phyloP scores from a whole-genome alignment of 2,329 filamentous ascomycete genomes.

The Hypoxylon sp. region DNA sequence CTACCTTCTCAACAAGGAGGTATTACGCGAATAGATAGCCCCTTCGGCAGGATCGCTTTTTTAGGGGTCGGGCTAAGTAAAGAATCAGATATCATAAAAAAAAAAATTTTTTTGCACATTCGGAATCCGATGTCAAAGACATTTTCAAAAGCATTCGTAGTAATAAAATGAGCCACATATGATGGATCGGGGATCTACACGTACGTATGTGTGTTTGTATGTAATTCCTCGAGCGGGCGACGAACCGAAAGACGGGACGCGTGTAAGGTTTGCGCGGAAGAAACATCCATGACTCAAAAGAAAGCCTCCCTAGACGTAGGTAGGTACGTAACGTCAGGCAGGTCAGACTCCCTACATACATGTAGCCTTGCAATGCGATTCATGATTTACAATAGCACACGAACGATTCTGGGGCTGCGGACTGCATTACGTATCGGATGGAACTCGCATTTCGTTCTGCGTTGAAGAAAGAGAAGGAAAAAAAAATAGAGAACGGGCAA shows the following conservation, averaged over 20 bases:
- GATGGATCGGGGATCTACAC: not conserved
- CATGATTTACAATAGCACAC: slow-evolving; percentile 14
- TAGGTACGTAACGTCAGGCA: slow-evolving; percentile 1
- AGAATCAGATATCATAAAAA: not conserved
- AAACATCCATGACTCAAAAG: slow-evolving; percentile 28
- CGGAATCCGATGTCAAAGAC: slow-evolving; percentile 1
- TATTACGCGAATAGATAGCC: slow-evolving; percentile 2
- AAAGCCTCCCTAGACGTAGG: not conserved
- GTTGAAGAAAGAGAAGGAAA: slow-evolving; percentile 10
- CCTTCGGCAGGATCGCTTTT: slow-evolving; percentile 17
- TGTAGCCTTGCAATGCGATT: not conserved
- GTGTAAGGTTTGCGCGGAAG: slow-evolving; percentile 38
- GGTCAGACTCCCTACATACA: too few relatives aligned
- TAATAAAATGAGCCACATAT: not conserved
- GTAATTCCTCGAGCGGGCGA: slow-evolving; percentile 1
- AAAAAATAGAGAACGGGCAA: slow-evolving; percentile 10
- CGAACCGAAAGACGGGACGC: slow-evolving; percentile 16
- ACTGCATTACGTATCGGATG: slow-evolving; percentile 34
- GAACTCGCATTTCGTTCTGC: slow-evolving; percentile 26
- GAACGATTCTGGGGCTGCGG: slow-evolving; percentile 21
- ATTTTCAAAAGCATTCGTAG: slow-evolving; percentile 2
- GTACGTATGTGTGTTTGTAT: not conserved
- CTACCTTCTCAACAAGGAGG: slow-evolving; percentile 13
- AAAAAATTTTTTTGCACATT: not conserved
- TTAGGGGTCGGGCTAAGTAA: slow-evolving; percentile 1